Conservation (phyloP, 768 basidiomycete species). For the Auriculariales sp. region DNA sequence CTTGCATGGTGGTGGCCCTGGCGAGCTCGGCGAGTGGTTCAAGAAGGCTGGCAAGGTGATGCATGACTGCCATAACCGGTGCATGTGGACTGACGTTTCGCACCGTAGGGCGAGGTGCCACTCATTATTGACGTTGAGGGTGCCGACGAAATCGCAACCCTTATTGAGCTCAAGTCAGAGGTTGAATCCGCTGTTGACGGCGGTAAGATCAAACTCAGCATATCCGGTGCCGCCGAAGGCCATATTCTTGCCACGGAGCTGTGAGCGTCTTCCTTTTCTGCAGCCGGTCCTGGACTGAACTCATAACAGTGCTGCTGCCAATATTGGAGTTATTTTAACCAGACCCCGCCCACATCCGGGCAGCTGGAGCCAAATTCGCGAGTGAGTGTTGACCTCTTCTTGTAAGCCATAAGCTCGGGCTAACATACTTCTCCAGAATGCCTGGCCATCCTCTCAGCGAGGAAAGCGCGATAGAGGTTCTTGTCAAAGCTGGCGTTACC, state of each 20-base stretch:
- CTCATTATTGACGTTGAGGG: conserved; percentile 53
- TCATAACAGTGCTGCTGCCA: conserved; percentile 5
- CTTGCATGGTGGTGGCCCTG: conserved; percentile 13
- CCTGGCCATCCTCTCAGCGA: conserved; percentile 23
- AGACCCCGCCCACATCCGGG: conserved; percentile 21
- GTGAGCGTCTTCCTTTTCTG: conserved; percentile 15
- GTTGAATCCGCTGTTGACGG: conserved; percentile 28
- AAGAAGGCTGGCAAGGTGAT: conserved; percentile 38
- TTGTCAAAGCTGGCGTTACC: conserved; percentile 20
- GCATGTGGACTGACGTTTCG: conserved; percentile 5
- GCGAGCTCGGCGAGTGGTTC: conserved; percentile 45
- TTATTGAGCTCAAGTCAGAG: conserved; percentile 54
- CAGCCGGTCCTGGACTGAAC: neutral
- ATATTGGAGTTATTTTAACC: conserved; percentile 23
- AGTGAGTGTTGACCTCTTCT: conserved; percentile 6
- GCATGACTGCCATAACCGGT: neutral
- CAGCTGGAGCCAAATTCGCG: conserved; percentile 18
- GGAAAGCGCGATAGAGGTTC: conserved; percentile 16
- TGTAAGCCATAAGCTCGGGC: neutral
- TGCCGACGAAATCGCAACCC: conserved; percentile 58
- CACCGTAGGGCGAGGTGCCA: conserved; percentile 39
- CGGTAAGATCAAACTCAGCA: conserved; percentile 41
- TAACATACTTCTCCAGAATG: conserved; percentile 6
- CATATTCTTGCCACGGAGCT: conserved; percentile 57
- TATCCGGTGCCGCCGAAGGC: conserved; percentile 46